These are phyloP conservation scores for Monilinia fructicola DNA, from an alignment of 2,329 filamentous ascomycete species.

Conservation along the genomic window DNA sequence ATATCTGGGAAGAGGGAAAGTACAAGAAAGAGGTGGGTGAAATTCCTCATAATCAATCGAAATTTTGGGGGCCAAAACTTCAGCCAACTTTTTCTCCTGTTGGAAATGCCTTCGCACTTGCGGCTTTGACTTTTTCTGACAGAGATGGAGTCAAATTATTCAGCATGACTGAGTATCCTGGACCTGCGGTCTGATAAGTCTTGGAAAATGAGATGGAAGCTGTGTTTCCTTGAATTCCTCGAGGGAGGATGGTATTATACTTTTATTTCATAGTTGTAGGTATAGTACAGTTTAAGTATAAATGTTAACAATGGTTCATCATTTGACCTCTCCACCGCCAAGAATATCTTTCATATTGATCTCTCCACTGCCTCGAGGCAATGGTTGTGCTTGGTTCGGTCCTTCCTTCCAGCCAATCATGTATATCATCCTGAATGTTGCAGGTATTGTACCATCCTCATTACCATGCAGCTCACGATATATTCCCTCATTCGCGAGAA, in stretches of 20 bases:
- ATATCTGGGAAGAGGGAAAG: not conserved
- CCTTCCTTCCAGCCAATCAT: slow-evolving; percentile 99
- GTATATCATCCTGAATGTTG: slow-evolving; percentile 92
- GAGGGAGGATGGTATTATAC: not conserved
- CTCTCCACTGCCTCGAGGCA: slow-evolving; percentile 80
- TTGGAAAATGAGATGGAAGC: not conserved
- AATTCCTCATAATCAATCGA: slow-evolving; percentile 56
- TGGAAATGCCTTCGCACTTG: slow-evolving; percentile 51
- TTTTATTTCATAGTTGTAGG: not conserved
- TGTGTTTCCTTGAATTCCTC: not conserved
- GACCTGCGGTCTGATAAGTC: not conserved
- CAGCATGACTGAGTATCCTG: too few relatives aligned
- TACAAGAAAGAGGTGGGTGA: too few relatives aligned
- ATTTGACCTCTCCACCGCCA: slow-evolving; percentile 40
- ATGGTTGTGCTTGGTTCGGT: slow-evolving; percentile 72
- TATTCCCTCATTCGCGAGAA: slow-evolving; percentile 84
- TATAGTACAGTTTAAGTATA: not conserved
- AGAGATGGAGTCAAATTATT: not conserved
- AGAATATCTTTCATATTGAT: slow-evolving; percentile 85
- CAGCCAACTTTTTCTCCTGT: slow-evolving; percentile 57
- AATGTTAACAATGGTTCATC: slow-evolving; percentile 4
- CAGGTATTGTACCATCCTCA: slow-evolving; percentile 72
- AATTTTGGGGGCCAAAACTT: slow-evolving; percentile 58
- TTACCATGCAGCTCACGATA: slow-evolving; percentile 87
- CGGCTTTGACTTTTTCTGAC: slow-evolving; percentile 49